Conservation (phyloP, 2,329 filamentous ascomycete genomes). For the Arthrobotrys pseudoclavata region DNA sequence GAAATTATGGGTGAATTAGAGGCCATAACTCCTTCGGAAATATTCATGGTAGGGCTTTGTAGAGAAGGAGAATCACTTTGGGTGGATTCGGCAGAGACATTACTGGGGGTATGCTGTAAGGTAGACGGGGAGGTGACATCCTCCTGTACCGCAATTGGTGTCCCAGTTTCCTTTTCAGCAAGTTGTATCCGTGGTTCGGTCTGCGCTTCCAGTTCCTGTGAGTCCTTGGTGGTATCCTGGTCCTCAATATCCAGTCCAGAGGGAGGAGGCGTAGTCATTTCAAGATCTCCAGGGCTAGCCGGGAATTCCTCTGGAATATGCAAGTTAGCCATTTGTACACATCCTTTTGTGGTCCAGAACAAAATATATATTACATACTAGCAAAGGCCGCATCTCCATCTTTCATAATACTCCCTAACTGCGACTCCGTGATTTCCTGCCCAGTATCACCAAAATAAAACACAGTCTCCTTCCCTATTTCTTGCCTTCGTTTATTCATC, state of each 20-base stretch:
- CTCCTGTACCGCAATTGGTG: too few species aligned
- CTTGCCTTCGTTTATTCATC: constrained; percentile 22
- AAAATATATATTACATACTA: constrained; percentile 27
- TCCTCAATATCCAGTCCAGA: not conserved
- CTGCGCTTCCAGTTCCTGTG: too few species aligned
- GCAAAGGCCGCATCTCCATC: constrained; percentile 2
- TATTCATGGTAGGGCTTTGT: too few species aligned
- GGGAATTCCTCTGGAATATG: not conserved
- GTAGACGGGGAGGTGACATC: too few species aligned
- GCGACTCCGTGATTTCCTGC: constrained; percentile 31
- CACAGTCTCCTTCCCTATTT: constrained; percentile 30
- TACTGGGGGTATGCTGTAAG: too few species aligned
- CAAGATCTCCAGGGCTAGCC: constrained; percentile 40
- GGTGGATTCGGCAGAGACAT: too few species aligned
- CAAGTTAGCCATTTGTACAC: not conserved
- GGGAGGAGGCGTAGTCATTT: constrained; percentile 38
- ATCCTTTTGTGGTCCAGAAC: too few species aligned
- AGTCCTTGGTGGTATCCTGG: too few species aligned
- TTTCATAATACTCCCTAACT: constrained; percentile 26
- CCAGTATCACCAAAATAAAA: constrained; percentile 49
- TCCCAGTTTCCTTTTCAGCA: too few species aligned
- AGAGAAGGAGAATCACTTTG: too few species aligned
- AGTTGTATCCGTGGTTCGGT: too few species aligned
- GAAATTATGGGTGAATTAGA: not conserved
- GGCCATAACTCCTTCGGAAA: too few species aligned